Base-by-base conservation (phyloP, 2,329 filamentous ascomycete genomes). In the Sporothrix pseudoabietina region DNA sequence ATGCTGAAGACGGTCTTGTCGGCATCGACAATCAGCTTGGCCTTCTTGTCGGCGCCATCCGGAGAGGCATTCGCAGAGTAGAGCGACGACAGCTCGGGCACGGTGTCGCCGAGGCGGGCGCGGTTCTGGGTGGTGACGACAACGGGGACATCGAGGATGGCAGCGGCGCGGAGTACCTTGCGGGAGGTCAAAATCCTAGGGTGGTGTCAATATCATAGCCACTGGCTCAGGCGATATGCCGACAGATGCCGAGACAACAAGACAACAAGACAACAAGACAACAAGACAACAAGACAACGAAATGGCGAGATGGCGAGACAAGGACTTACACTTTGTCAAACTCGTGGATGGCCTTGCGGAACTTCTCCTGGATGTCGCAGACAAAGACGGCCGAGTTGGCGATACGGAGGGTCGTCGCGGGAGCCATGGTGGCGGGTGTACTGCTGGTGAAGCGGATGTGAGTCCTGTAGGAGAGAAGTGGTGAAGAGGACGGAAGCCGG, bases 1-100 rank as follows among this genome's bases (percentile, higher is more conserved):
- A 98, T 98, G 79, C 90, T 93, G 85, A 98, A 98, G 69, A 88
- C 87, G 5, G 93, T 95, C 84, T 98, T 98, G 86, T 98, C 95
- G 77, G 88, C 84, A 78, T 92, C 83, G 49, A 75, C 69, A 54
- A 73, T 22, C 14, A 75, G 69, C 61, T n/a, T 66, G 44, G 76
- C 75, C 59, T 47, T 69, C 16, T 22, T 16, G n/a, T 22, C n/a
- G 52, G 12, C 54, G 5, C 3, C 66, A 10, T 8, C 49, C 78
- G 63, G 85, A 79, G 88, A 10, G 10, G 47, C 87, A 54, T 26
- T 26, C 26, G 82, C 79, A 73, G 85, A 78, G 71, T 91, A 85
- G 63, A 87, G 82, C 5, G 84, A 79, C 74, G 85, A 82, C 30
- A 98, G 88, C 79, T 96, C 90, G 4, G 90, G 79, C 75, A 96